Conservation (phyloP, 352 stramenopile species). For the Sclerospora graminicola region DNA sequence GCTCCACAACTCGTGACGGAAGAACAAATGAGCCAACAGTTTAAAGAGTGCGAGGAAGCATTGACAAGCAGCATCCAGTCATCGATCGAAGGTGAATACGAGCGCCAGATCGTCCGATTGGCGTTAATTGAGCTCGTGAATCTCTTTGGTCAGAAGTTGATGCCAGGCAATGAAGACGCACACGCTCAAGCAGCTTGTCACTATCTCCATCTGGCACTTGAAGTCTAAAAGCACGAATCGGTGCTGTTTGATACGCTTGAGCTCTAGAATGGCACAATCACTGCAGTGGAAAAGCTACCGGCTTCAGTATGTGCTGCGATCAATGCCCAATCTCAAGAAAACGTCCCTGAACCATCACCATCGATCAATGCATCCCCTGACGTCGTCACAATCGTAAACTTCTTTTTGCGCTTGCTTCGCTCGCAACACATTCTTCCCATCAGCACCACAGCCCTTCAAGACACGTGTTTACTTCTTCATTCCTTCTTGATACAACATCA, state of each 20-base stretch:
- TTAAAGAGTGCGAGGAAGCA: constrained; percentile 15
- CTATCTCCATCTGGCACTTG: constrained; percentile 43
- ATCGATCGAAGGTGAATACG: constrained; percentile 42
- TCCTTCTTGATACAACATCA: constrained; percentile 53
- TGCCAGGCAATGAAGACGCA: constrained; percentile 30
- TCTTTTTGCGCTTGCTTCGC: constrained; percentile 41
- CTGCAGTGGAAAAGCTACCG: constrained; percentile 36
- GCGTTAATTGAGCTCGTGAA: constrained; percentile 58
- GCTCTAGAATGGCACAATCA: constrained; percentile 35
- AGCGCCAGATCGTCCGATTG: constrained; percentile 38
- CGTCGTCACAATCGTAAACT: constrained; percentile 37
- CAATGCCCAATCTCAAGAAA: constrained; percentile 13
- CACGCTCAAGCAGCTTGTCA: constrained; percentile 66
- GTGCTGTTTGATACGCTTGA: constrained; percentile 55
- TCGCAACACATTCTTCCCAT: constrained; percentile 34
- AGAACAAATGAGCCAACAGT: constrained; percentile 1
- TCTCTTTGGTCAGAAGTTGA: constrained; percentile 36
- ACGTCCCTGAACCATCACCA: too few relatives aligned
- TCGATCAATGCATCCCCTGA: too few relatives aligned
- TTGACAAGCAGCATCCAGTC: constrained; percentile 23
- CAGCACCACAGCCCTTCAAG: too few relatives aligned
- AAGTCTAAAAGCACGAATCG: constrained; percentile 29
- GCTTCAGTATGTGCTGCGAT: constrained; percentile 29
- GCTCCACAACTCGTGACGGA: neutral
- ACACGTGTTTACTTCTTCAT: too few relatives aligned